Base-by-base conservation (phyloP, 2,329 filamentous ascomycete genomes). In the Sclerotinia trifoliorum region DNA sequence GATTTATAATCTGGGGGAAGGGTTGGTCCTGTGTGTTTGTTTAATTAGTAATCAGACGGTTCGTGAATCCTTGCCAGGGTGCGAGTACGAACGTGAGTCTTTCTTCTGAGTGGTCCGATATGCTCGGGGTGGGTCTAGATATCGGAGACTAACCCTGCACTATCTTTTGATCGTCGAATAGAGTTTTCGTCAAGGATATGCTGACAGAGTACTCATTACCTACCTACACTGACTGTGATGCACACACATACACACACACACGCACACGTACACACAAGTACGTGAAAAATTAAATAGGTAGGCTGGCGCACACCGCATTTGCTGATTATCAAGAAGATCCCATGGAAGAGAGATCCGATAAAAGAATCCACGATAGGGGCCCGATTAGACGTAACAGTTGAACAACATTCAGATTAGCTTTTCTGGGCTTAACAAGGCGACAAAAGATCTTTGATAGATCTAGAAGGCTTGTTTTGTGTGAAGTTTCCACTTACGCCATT, bases 401-500 rank as follows among this genome's bases (percentile, higher is more conserved):
- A 39, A 39, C 54, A 35, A 7, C 32, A 35, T 56, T 17, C 54
- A 7, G 21, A 56, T 39, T 24, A 56, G 21, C 54, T 24, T 8
- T 24, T 24, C 32, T 10, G n/a, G 39, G 32, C 13, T 39, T 42
- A 8, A 39, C 39, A 19, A 11, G 32, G 21, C 54, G 29, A 29
- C 39, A 42, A 11, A 24, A 13, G 55, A 42, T 24, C 54, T n/a
- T 24, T 24, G 29, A 39, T 24, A 21, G 52, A 35, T 21, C 52
- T 13, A 13, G 54, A 56, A 56, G 39, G 55, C 55, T 57, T 57
- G 21, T 57, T 42, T 57, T 39, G 21, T 39, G 54, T 35, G 29
- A 32, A n/a, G 54, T 32, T 21, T n/a, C 46, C 46, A 51, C 21
- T 3, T 10, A 24, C 48, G 11, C 46, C 44, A 48, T 10, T 35